Evolutionary conservation across 345 rosid genomes (phyloP).

Genomic region (Brassica cretica): DNA sequence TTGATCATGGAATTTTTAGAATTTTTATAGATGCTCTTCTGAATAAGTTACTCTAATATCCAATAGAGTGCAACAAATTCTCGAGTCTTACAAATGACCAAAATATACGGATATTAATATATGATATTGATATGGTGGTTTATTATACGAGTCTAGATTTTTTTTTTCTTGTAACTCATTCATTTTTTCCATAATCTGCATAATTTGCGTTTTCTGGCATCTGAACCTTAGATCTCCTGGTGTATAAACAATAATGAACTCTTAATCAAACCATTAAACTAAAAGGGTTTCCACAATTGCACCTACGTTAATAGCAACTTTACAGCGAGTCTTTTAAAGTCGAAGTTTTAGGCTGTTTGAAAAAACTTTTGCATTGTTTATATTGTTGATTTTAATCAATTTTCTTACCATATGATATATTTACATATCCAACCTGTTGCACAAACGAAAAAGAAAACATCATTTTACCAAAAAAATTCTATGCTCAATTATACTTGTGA

Average conservation of each 20-base stretch:
- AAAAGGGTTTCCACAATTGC: not conserved
- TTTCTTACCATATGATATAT: not conserved
- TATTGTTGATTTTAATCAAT: not conserved
- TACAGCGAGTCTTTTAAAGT: constrained; percentile 6
- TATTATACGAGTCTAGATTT: not conserved
- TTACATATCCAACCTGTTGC: not conserved
- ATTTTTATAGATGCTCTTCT: not conserved
- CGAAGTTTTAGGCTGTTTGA: not conserved
- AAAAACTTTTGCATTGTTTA: not conserved
- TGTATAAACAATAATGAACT: too few relatives aligned
- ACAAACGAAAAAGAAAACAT: not conserved
- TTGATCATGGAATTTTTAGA: not conserved
- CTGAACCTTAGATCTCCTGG: too few relatives aligned
- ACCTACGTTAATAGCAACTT: constrained; percentile 21
- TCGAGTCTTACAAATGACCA: constrained; percentile 29
- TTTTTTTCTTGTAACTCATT: too few relatives aligned
- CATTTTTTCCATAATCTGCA: too few relatives aligned
- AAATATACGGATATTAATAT: constrained; percentile 1
- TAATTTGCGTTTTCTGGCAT: too few relatives aligned
- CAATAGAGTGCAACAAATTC: constrained; percentile 8
- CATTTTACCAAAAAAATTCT: not conserved
- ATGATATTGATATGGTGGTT: constrained; percentile 20
- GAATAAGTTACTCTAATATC: constrained; percentile 26
- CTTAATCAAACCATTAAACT: too few relatives aligned
- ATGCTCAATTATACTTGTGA: not conserved